Base-by-base conservation (phyloP, 352 stramenopile species). In the Pythium guiyangense region DNA sequence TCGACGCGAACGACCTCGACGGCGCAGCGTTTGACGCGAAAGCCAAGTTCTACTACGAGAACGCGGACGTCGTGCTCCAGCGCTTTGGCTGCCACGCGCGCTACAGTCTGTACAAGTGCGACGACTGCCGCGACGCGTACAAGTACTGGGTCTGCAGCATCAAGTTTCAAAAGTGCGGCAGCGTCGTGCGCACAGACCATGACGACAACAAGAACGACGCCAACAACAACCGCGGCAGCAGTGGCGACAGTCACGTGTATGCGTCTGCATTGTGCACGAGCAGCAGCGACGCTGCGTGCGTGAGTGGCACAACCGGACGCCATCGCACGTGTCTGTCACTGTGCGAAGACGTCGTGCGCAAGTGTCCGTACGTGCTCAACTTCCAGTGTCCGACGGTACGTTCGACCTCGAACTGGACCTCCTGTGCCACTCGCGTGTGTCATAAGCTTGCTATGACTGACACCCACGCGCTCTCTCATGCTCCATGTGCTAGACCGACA, bases 101-200 rank as follows among this genome's bases (percentile, higher is more conserved):
- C 57, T 94, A 92, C 66, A 88, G 76, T 37, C 58, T 94, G 45
- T 92, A 92, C 62, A 80, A 66, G 48, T 92, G 84, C 49, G 82
- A 92, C 31, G 78, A 92, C 59, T 94, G 82, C 49, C 78, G 82
- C 10, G 84, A 92, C 27, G 84, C 84, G n/a, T 94, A 92, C 75
- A 92, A 94, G 62, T 90, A 94, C 65, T 94, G 82, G 82, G 69
- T 94, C 55, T 94, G 80, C 66, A 88, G 79, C 54, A 83, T 86
- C 67, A 90, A 92, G 54, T 91, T 94, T 59, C 84, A 90, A 42
- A 77, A 83, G 34, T 92, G 84, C 53, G 82, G 48, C 39, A 25
- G 49, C 44, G 20, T 35, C 44, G 15, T 9, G 51, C 42, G 59
- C 52, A 50, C 43, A 49, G n/a, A 60, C 31, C 6, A 53, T 18